Evolutionary conservation across 2,329 filamentous ascomycete genomes (phyloP).

Genomic region (Penicillium sp.): DNA sequence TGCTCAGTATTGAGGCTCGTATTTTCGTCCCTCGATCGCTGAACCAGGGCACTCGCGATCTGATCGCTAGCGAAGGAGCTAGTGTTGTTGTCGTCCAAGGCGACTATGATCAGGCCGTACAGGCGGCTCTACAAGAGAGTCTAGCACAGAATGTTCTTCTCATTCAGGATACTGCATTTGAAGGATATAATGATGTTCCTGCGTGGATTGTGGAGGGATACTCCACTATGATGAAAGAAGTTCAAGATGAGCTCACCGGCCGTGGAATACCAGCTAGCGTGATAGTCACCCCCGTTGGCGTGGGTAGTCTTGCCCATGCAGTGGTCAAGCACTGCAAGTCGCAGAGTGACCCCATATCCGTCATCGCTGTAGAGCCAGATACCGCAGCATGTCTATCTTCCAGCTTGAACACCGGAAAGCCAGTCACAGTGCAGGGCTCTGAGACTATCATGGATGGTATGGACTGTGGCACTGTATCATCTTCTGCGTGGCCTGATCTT

Average conservation of each 20-base stretch:
- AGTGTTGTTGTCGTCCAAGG: constrained; percentile 57
- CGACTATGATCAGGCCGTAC: constrained; percentile 66
- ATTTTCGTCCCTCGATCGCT: constrained; percentile 67
- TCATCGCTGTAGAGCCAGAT: constrained; percentile 72
- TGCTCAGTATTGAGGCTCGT: constrained; percentile 56
- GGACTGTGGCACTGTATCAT: constrained; percentile 70
- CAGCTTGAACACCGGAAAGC: constrained; percentile 51
- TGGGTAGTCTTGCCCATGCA: constrained; percentile 71
- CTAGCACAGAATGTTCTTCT: constrained; percentile 51
- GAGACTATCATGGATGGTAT: constrained; percentile 74
- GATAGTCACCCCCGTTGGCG: constrained; percentile 68
- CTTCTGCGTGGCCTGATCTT: constrained; percentile 65
- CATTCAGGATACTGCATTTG: constrained; percentile 69
- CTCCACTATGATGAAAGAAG: constrained; percentile 68
- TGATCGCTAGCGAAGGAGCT: constrained; percentile 65
- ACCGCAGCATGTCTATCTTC: constrained; percentile 57
- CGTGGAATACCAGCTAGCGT: constrained; percentile 46
- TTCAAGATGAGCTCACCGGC: constrained; percentile 60
- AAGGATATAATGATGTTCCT: constrained; percentile 67
- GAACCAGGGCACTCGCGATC: constrained; percentile 52
- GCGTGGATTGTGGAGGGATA: constrained; percentile 79
- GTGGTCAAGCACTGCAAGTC: constrained; percentile 67
- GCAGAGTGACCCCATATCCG: constrained; percentile 31
- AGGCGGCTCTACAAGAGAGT: constrained; percentile 47
- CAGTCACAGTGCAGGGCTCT: constrained; percentile 55